Evolutionary conservation across 345 rosid species (phyloP), one percentile per base, ranked within the genome.

Genomic region (Citropsis articulata): DNA sequence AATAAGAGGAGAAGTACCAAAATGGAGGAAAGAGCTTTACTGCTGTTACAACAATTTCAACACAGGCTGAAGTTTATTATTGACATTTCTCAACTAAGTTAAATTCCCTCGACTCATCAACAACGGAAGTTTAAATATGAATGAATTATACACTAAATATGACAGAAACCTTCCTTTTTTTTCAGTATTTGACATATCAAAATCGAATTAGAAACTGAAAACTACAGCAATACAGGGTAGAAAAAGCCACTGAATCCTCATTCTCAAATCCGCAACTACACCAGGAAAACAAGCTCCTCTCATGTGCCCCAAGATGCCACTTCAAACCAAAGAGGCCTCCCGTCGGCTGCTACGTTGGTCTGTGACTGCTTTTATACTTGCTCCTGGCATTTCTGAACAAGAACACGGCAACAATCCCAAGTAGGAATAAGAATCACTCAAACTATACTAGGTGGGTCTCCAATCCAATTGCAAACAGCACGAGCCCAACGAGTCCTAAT

Each of bases 401-500:
- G 24, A 76, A 72, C 48, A 48, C 7, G 16, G 4, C 35, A 64
- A n/a, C n/a, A 42, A 79, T 60, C 35, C 55, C 60, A 13, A 42
- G 28, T 28, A 53, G 25, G 75, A 38, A 18, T 68, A 42, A 77
- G 36, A 73, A 65, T 33, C 33, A 68, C 45, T 92, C 89, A 97
- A 48, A 97, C 99, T 75, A 97, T 94, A 76, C 99, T 96, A 4
- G 99, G 99, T 66, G 97, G 97, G 85, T 96, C 97, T 64, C 99
- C 99, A 7, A 81, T 62, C 99, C 99, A 96, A 81, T 87, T 90
- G 85, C 99, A 96, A 71, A 84, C 80, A 0, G 98, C 99, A 27
- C 98, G 95, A 14, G 94, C 77, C 99, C 99, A 96, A 19, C 98
- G 86, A 3, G 99, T 96, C 86, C 95, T 88, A 77, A 96, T 85